Evolutionary conservation across 257 asterid species (phyloP).

Genomic region (Solanum paucissectum): DNA sequence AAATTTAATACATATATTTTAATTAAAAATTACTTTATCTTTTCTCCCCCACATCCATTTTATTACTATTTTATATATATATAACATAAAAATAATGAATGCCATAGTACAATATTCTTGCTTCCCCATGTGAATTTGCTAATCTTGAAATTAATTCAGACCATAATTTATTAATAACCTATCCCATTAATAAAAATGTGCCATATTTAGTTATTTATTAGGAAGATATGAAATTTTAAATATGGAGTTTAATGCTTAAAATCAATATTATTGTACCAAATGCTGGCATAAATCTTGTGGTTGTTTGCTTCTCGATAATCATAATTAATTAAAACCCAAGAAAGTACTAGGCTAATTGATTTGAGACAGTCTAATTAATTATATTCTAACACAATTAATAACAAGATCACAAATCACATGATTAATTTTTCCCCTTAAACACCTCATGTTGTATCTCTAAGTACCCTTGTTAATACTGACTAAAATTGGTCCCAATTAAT

Average conservation of each 20-base stretch:
- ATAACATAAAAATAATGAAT: not conserved
- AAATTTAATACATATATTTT: not conserved
- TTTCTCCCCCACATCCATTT: not conserved
- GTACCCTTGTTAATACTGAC: not conserved
- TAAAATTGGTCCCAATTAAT: not conserved
- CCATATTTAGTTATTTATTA: not conserved
- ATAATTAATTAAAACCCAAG: not conserved
- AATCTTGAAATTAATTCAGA: not conserved
- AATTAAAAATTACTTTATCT: not conserved
- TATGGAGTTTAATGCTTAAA: not conserved
- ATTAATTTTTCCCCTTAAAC: not conserved
- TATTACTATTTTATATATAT: not conserved
- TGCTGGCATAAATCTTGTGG: not conserved
- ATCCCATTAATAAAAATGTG: not conserved
- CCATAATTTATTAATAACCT: not conserved
- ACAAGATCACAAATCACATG: not conserved
- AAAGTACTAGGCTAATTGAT: not conserved
- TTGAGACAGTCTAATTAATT: not conserved
- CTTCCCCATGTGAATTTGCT: not conserved
- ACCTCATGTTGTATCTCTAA: not conserved
- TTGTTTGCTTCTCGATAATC: not conserved
- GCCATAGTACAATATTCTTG: not conserved
- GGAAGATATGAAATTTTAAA: not conserved
- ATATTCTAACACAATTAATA: not conserved
- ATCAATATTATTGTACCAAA: not conserved